phyloP scores from a whole-genome alignment of 2,329 filamentous ascomycete species.

The Epicoccum sorghinum region DNA sequence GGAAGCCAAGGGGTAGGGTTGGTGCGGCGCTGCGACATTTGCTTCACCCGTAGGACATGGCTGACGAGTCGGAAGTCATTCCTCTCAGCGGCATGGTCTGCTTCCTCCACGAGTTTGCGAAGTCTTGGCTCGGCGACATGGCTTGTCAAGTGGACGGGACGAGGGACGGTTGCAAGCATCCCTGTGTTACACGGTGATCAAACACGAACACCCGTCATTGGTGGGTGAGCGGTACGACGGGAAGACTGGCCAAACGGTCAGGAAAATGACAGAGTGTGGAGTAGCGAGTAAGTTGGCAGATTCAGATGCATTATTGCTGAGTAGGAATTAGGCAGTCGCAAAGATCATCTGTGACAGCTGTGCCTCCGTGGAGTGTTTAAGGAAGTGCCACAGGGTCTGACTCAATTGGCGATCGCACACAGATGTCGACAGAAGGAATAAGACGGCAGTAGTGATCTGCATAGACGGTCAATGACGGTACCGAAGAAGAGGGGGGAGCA shows the following conservation, averaged over 20 bases:
- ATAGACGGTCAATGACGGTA: conserved; percentile 19
- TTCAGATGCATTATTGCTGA: neutral
- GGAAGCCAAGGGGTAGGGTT: conserved; percentile 10
- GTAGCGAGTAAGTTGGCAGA: conserved; percentile 3
- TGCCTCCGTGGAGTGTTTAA: conserved; percentile 15
- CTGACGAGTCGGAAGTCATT: conserved; percentile 20
- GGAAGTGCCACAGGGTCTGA: conserved; percentile 33
- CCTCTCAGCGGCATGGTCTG: conserved; percentile 18
- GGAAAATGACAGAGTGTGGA: neutral
- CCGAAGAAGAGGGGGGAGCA: conserved; percentile 23
- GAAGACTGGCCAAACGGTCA: conserved; percentile 5
- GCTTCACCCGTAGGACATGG: neutral
- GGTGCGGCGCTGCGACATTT: conserved; percentile 26
- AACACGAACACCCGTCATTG: conserved; percentile 23
- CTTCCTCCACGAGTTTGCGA: conserved; percentile 13
- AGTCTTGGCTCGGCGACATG: conserved; percentile 20
- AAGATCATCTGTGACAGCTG: conserved; percentile 13
- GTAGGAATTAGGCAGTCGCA: conserved; percentile 6
- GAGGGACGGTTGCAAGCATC: conserved; percentile 16
- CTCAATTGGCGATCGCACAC: conserved; percentile 33
- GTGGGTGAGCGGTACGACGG: neutral
- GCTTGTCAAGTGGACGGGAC: conserved; percentile 19
- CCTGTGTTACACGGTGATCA: conserved; percentile 28
- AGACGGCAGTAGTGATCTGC: conserved; percentile 29
- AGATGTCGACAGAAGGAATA: conserved; percentile 25